Evolutionary conservation across 2,329 filamentous ascomycete species (phyloP).

Genomic region (Macrophomina phaseolina): DNA sequence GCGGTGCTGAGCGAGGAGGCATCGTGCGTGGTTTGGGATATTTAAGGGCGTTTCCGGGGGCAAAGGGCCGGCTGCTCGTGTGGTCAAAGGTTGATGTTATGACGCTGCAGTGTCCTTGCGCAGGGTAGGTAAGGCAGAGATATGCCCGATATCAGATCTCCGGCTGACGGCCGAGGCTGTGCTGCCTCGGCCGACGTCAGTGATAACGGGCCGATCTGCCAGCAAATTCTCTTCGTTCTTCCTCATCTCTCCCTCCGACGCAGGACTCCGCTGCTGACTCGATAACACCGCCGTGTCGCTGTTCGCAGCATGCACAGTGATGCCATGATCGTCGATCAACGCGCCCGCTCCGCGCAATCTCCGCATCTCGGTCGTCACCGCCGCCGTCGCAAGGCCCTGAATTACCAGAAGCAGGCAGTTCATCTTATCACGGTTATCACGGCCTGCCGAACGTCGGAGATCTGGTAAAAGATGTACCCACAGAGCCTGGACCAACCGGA

Average conservation of each 20-base stretch:
- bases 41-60: neutral
- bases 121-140: neutral
- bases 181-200: neutral
- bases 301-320: slow-evolving; percentile 7
- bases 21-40: neutral
- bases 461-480: neutral
- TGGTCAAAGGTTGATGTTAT: neutral
- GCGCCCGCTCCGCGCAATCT: neutral
- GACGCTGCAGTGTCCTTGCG: neutral
- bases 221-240: neutral
- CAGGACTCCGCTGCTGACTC: neutral
- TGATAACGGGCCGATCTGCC: neutral
- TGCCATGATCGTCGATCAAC: slow-evolving; percentile 6
- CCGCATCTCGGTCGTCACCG: neutral
- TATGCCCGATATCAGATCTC: slow-evolving; percentile 19
- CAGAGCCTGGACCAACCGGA: neutral
- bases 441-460: neutral
- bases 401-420: neutral
- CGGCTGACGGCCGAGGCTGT: neutral
- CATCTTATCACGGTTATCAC: neutral
- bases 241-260: neutral
- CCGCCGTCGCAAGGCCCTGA: neutral
- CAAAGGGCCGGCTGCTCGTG: neutral
- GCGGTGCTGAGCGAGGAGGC: neutral
- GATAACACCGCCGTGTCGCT: neutral